phyloP scores from a whole-genome alignment of 1,284 basidiomycete species.

The Pseudozyma thailandica region DNA sequence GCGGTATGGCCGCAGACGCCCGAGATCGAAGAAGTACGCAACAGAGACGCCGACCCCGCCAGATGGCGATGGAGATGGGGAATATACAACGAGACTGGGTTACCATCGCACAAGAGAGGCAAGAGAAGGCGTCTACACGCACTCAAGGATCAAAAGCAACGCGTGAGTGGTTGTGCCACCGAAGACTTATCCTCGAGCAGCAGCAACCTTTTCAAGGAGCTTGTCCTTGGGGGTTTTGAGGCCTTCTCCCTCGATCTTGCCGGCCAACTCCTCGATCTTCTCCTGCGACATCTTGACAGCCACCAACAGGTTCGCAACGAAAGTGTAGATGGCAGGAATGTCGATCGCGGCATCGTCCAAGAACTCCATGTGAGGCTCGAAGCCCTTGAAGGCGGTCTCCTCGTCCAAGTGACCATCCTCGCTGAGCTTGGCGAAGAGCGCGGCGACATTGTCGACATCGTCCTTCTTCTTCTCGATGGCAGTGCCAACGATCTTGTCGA shows the following conservation, averaged over 20 bases:
- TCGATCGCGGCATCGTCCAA: slow-evolving; percentile 89
- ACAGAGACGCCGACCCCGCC: neutral
- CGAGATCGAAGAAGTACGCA: neutral
- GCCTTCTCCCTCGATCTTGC: slow-evolving; percentile 64
- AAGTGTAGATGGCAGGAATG: slow-evolving; percentile 83
- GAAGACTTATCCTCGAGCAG: slow-evolving; percentile 32
- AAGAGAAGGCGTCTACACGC: slow-evolving; percentile 15
- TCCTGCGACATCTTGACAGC: slow-evolving; percentile 50
- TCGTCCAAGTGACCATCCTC: slow-evolving; percentile 55
- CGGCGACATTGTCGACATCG: slow-evolving; percentile 75
- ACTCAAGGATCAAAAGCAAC: slow-evolving; percentile 17
- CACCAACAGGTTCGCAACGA: slow-evolving; percentile 73
- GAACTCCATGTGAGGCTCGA: slow-evolving; percentile 76
- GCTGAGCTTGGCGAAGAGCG: slow-evolving; percentile 61
- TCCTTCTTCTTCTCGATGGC: slow-evolving; percentile 84
- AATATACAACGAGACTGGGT: slow-evolving; percentile 3
- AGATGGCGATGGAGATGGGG: neutral
- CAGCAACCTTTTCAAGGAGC: slow-evolving; percentile 64
- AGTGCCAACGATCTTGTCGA: slow-evolving; percentile 78
- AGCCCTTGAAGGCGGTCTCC: slow-evolving; percentile 75
- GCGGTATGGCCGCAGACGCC: neutral
- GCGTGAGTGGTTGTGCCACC: slow-evolving; percentile 31
- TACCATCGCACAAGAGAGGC: slow-evolving; percentile 2
- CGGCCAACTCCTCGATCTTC: slow-evolving; percentile 62
- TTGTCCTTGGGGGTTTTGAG: slow-evolving; percentile 64